Conservation (phyloP, 208 protist species). For the Wallacemonas sp. region DNA sequence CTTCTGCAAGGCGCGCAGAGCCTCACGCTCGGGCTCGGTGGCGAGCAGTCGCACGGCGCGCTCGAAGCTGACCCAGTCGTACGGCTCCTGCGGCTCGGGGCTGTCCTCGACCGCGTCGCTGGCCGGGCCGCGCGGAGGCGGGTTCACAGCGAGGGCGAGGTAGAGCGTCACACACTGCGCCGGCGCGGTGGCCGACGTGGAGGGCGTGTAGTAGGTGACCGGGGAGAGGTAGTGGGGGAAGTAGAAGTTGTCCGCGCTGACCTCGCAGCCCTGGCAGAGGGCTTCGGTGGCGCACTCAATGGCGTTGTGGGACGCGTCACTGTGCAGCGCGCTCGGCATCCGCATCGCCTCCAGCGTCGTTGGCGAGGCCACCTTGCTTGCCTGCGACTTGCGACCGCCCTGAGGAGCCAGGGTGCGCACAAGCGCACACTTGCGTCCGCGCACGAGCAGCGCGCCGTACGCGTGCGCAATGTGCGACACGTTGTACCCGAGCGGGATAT, state of each 20-base stretch:
- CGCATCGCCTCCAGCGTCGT: constrained; percentile 26
- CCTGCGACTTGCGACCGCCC: background rate
- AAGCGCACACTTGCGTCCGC: constrained; percentile 84
- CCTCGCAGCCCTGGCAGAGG: constrained; percentile 74
- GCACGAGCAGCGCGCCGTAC: constrained; percentile 75
- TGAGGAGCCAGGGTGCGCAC: constrained; percentile 27
- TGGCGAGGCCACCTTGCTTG: background rate
- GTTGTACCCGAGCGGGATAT: constrained; percentile 61
- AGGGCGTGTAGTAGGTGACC: constrained; percentile 51
- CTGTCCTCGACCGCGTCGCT: constrained; percentile 64
- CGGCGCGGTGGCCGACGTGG: background rate
- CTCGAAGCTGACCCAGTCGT: constrained; percentile 76
- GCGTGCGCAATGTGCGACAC: constrained; percentile 54
- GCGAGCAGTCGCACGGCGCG: constrained; percentile 42
- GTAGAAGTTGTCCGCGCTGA: constrained; percentile 87
- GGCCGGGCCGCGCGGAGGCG: constrained; percentile 51
- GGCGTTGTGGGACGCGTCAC: constrained; percentile 32
- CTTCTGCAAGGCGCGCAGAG: constrained; percentile 41
- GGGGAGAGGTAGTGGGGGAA: constrained; percentile 65
- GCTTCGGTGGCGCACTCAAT: constrained; percentile 75
- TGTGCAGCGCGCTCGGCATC: constrained; percentile 49
- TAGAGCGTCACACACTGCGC: constrained; percentile 62
- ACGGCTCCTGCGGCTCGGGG: constrained; percentile 61
- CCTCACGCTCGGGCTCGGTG: constrained; percentile 49
- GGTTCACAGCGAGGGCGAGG: constrained; percentile 53